These are phyloP conservation scores for Cladosporium cucumerinum DNA, from an alignment of 2,329 filamentous ascomycete species.

Conservation along the genomic window DNA sequence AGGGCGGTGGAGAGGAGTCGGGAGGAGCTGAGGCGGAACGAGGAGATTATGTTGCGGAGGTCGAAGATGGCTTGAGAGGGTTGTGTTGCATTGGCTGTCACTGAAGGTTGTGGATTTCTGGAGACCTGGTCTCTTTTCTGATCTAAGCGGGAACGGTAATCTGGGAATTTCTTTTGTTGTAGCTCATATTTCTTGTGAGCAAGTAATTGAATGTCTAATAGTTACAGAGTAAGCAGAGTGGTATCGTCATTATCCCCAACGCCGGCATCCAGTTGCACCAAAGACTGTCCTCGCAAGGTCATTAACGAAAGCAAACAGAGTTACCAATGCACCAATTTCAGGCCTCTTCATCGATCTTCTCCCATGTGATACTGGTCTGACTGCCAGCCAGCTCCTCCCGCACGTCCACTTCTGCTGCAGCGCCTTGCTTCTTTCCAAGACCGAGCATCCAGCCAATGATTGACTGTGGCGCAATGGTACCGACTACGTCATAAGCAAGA, in stretches of 20 bases:
- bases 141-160: not conserved
- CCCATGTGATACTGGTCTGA: slow-evolving; percentile 47
- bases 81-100: not conserved
- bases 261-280: not conserved
- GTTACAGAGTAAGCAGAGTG: slow-evolving; percentile 19
- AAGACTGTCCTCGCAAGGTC: not conserved
- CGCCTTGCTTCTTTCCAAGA: slow-evolving; percentile 46
- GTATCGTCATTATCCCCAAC: slow-evolving; percentile 16
- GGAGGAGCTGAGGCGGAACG: slow-evolving; percentile 33
- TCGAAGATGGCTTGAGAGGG: slow-evolving; percentile 27
- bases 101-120: not conserved
- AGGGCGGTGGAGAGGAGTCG: slow-evolving; percentile 29
- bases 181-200: not conserved
- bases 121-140: not conserved
- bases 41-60: slow-evolving; percentile 34
- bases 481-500: slow-evolving; percentile 79
- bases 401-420: slow-evolving; percentile 22
- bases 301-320: not conserved
- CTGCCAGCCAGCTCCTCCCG: slow-evolving; percentile 36
- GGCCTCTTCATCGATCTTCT: slow-evolving; percentile 40
- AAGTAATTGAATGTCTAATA: slow-evolving; percentile 7
- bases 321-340: slow-evolving; percentile 3
- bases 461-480: slow-evolving; percentile 70
- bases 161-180: not conserved
- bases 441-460: slow-evolving; percentile 95